Conservation (phyloP, 2,329 filamentous ascomycete genomes). For the Aspergillus transmontanensis region DNA sequence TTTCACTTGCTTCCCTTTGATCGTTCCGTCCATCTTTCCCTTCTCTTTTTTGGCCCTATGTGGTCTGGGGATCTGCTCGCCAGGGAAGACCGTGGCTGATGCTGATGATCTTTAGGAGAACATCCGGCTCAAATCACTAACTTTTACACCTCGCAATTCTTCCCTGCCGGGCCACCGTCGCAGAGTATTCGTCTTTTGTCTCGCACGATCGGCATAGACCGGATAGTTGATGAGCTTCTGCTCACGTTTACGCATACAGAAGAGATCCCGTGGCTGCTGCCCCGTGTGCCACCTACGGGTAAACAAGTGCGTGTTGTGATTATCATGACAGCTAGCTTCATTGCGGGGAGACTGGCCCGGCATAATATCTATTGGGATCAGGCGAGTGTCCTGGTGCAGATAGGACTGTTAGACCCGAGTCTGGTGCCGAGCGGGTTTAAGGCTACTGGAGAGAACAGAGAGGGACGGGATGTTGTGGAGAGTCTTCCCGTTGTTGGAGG, state of each 20-base stretch:
- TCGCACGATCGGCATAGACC: constrained; percentile 58
- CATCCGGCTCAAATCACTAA: constrained; percentile 28
- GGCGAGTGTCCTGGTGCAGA: constrained; percentile 61
- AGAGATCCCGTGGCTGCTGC: constrained; percentile 59
- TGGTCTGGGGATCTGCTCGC: neutral
- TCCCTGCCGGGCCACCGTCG: constrained; percentile 50
- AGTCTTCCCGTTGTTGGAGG: constrained; percentile 39
- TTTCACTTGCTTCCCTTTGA: no score
- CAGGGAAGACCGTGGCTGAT: neutral
- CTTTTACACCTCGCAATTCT: constrained; percentile 59
- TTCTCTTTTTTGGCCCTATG: neutral
- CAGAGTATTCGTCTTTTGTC: constrained; percentile 55
- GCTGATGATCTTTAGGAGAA: constrained; percentile 19
- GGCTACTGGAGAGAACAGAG: constrained; percentile 31
- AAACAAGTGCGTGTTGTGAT: constrained; percentile 57
- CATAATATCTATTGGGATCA: constrained; percentile 67
- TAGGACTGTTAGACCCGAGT: constrained; percentile 59
- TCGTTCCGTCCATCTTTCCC: neutral
- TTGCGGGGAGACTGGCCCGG: constrained; percentile 39
- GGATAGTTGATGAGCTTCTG: constrained; percentile 61
- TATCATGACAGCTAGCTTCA: constrained; percentile 52
- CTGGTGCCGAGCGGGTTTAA: constrained; percentile 52
- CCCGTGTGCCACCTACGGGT: constrained; percentile 56
- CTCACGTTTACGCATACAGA: constrained; percentile 58
- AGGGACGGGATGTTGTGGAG: constrained; percentile 29